Percentiles rank a stretch among this genome's conserved stretches.
Evolutionary conservation across 306 rosid genomes (phyloP).

Genomic region (Abrus precatorius): DNA sequence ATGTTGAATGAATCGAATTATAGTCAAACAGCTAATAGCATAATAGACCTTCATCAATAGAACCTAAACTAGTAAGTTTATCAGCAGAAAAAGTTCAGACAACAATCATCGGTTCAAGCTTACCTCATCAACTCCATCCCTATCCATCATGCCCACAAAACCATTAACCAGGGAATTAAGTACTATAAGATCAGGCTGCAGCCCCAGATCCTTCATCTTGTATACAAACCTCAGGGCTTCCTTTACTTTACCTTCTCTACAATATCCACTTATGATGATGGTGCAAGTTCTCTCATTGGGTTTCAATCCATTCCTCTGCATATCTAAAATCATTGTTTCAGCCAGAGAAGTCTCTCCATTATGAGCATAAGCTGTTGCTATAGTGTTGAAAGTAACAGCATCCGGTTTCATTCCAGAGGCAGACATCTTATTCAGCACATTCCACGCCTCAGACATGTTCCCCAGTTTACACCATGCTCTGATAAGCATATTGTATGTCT

Average conservation of each 20-base stretch:
- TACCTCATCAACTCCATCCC: slow-evolving; percentile 76
- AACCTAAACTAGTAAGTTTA: not conserved
- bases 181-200: slow-evolving; percentile 62
- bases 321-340: slow-evolving; percentile 67
- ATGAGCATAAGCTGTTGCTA: slow-evolving; percentile 69
- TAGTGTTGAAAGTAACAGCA: slow-evolving; percentile 73
- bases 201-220: slow-evolving; percentile 67
- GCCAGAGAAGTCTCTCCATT: slow-evolving; percentile 68
- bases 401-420: slow-evolving; percentile 69
- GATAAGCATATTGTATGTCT: slow-evolving; percentile 73
- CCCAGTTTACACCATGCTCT: slow-evolving; percentile 67
- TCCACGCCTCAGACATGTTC: slow-evolving; percentile 69
- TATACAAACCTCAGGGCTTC: slow-evolving; percentile 66
- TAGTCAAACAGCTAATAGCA: slow-evolving; percentile 7
- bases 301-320: slow-evolving; percentile 63
- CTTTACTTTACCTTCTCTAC: slow-evolving; percentile 68
- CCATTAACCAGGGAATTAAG: slow-evolving; percentile 72
- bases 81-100: not conserved
- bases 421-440: slow-evolving; percentile 61
- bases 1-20: not conserved
- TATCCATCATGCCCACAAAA: slow-evolving; percentile 72
- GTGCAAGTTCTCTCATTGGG: slow-evolving; percentile 70
- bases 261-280: slow-evolving; percentile 70
- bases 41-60: slow-evolving; percentile 16
- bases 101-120: slow-evolving; percentile 23